These are phyloP conservation scores for Dioscorea cayenensis DNA, from an alignment of 116 monocot genomes.

Conservation along the genomic window DNA sequence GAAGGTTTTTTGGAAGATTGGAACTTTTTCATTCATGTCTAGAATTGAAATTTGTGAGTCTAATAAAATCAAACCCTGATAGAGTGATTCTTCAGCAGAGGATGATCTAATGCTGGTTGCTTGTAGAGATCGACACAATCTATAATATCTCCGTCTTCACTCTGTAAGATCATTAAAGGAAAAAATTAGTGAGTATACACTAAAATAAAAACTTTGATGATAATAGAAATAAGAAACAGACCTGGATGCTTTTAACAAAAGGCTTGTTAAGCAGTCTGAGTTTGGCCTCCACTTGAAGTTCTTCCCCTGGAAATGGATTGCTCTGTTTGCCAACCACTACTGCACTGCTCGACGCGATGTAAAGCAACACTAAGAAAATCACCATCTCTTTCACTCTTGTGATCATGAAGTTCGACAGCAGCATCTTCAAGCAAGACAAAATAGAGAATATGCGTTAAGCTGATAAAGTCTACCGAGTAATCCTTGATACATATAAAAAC, in stretches of 20 bases:
- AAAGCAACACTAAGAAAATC: not conserved
- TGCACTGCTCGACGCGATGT: not conserved
- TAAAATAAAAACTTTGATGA: no score
- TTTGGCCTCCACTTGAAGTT: slow-evolving; percentile 10
- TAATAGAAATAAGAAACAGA: not conserved
- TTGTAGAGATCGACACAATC: slow-evolving; percentile 13
- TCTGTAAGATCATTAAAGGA: not conserved
- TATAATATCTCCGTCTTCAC: slow-evolving; percentile 11
- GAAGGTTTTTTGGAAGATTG: not conserved
- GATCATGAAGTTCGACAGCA: not conserved
- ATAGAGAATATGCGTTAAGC: no score
- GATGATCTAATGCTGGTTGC: slow-evolving; percentile 15
- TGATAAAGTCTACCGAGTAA: no score
- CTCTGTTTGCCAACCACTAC: not conserved
- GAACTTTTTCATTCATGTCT: not conserved
- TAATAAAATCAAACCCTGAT: slow-evolving; percentile 4
- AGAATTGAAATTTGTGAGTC: not conserved
- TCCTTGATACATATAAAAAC: no score
- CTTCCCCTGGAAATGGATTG: not conserved
- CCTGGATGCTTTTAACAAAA: slow-evolving; percentile 26
- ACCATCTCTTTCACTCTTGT: not conserved
- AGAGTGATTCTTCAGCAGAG: slow-evolving; percentile 12
- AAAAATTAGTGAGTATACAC: no score
- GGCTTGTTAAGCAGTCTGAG: slow-evolving; percentile 31
- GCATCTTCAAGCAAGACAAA: not conserved